These are phyloP conservation scores for Candida nanaspora DNA, from an alignment of 805 yeast genomes.

Conservation along the genomic window DNA sequence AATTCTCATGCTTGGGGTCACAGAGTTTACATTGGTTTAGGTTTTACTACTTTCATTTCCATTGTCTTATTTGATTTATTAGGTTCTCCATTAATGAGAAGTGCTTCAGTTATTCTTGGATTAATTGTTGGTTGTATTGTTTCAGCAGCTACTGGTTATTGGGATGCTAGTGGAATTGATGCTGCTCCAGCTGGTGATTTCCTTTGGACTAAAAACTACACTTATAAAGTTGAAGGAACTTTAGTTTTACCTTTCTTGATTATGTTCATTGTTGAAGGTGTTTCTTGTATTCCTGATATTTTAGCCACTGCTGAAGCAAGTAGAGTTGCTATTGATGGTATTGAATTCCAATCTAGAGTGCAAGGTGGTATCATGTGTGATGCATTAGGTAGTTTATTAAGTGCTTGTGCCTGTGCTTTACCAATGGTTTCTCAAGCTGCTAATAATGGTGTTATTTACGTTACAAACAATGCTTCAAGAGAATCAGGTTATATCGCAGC, in stretches of 20 bases:
- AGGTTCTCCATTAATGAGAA: constrained; percentile 82
- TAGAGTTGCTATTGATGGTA: constrained; percentile 66
- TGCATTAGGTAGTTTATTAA: constrained; percentile 62
- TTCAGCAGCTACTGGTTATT: constrained; percentile 81
- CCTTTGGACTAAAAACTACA: constrained; percentile 75
- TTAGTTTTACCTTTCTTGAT: constrained; percentile 69
- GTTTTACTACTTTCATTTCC: constrained; percentile 60
- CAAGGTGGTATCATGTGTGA: constrained; percentile 83
- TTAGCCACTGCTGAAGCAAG: constrained; percentile 86
- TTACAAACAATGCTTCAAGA: constrained; percentile 78
- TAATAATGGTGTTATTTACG: constrained; percentile 78
- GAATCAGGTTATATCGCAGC: constrained; percentile 34
- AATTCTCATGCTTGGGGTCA: constrained; percentile 62
- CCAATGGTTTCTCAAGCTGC: constrained; percentile 83
- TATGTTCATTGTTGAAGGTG: constrained; percentile 62
- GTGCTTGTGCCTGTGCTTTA: constrained; percentile 65
- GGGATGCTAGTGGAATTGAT: constrained; percentile 43
- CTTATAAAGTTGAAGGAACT: constrained; percentile 63
- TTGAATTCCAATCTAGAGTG: constrained; percentile 62
- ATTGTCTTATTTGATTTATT: constrained; percentile 64
- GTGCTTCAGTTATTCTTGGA: constrained; percentile 76
- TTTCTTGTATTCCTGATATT: constrained; percentile 82
- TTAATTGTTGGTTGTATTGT: constrained; percentile 74
- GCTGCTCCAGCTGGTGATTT: constrained; percentile 71
- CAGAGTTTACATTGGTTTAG: constrained; percentile 70